Evolutionary conservation across 2,329 filamentous ascomycete genomes (phyloP).

Genomic region (Teratosphaeriaceae sp.): DNA sequence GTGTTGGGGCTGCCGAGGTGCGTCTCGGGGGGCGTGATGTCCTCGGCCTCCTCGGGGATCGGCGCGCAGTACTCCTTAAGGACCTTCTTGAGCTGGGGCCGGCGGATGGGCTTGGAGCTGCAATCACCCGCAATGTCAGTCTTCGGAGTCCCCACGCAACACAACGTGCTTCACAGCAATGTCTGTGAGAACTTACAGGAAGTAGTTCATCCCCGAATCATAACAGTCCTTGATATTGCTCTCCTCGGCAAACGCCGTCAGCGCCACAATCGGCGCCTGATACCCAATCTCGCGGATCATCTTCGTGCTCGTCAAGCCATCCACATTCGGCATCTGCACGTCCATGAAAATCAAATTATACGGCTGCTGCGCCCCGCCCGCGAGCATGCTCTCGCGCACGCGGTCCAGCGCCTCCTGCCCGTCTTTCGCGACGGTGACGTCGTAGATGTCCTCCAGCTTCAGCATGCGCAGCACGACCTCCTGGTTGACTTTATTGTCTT

Average conservation of each 20-base stretch:
- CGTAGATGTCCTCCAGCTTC: constrained; percentile 73
- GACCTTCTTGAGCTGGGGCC: constrained; percentile 81
- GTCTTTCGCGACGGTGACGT: constrained; percentile 68
- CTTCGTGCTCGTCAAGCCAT: constrained; percentile 78
- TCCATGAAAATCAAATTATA: constrained; percentile 97
- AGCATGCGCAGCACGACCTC: constrained; percentile 57
- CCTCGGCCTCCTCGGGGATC: constrained; percentile 62
- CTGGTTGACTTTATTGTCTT: constrained; percentile 63
- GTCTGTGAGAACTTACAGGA: constrained; percentile 44
- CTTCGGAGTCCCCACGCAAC: no score
- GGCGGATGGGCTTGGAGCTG: constrained; percentile 57
- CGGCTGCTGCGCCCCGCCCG: constrained; percentile 44
- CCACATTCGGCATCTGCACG: constrained; percentile 85
- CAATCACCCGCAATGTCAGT: background rate
- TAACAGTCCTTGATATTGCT: constrained; percentile 62
- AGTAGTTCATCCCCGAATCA: constrained; percentile 88
- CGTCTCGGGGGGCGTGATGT: constrained; percentile 4
- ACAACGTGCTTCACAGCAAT: no score
- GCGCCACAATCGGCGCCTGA: constrained; percentile 77
- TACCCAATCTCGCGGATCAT: constrained; percentile 84
- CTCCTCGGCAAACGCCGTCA: constrained; percentile 87
- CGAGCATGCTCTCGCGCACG: constrained; percentile 7
- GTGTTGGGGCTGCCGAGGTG: background rate
- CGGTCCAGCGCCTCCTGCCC: constrained; percentile 69
- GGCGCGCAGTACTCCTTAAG: constrained; percentile 74